Conservation (phyloP, 306 rosid species). For the Malus sieversii region DNA sequence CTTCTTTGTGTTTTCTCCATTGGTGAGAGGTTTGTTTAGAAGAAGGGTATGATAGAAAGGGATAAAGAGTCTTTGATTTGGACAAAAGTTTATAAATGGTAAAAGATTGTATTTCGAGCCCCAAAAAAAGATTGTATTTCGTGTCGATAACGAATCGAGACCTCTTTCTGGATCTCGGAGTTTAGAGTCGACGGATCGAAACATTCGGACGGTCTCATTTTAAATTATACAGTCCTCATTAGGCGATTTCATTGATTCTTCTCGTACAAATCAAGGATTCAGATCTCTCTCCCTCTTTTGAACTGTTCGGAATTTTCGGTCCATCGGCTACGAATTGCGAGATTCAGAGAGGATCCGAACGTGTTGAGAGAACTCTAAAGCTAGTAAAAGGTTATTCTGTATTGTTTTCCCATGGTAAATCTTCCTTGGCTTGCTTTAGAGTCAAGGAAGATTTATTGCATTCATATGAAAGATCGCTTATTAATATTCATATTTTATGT, state of each 20-base stretch:
- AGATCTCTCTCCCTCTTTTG: too few relatives aligned
- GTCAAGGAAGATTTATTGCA: background rate
- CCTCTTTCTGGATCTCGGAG: accelerated
- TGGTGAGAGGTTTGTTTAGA: slow-evolving; percentile 16
- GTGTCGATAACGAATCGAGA: too few relatives aligned
- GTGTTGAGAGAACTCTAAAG: slow-evolving; percentile 24
- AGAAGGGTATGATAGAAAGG: slow-evolving; percentile 10
- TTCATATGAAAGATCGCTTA: too few relatives aligned
- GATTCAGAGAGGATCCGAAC: too few relatives aligned
- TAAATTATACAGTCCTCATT: too few relatives aligned
- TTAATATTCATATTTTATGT: background rate
- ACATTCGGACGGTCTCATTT: accelerated
- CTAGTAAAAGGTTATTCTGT: background rate
- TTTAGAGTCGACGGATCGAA: too few relatives aligned
- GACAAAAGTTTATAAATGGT: background rate
- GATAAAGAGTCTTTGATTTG: background rate
- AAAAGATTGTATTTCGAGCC: slow-evolving; percentile 3
- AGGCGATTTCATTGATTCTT: accelerated
- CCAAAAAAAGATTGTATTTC: too few relatives aligned
- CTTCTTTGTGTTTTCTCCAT: background rate
- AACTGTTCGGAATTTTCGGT: accelerated
- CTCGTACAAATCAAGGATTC: accelerated
- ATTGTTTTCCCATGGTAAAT: too few relatives aligned
- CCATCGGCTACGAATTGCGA: too few relatives aligned
- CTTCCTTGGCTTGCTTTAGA: too few relatives aligned